Conservation (phyloP, 2,329 filamentous ascomycete genomes). For the Colletotrichum chlorophyti region DNA sequence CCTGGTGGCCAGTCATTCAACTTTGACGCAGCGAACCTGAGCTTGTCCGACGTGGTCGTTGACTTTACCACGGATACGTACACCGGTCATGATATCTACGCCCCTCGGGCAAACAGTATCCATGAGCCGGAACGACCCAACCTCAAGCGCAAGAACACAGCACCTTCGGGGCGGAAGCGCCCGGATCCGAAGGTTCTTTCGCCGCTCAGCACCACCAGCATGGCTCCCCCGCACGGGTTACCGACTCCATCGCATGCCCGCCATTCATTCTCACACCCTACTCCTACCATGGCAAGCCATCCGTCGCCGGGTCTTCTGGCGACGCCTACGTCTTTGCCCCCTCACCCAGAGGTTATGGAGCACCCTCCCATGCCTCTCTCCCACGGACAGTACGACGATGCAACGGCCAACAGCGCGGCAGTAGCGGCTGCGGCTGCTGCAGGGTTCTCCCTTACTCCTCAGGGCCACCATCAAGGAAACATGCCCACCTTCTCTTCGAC, state of each 20-base stretch:
- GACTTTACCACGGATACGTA: constrained; percentile 67
- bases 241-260: constrained; percentile 41
- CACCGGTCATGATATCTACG: constrained; percentile 54
- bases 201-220: constrained; percentile 40
- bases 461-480: constrained; percentile 36
- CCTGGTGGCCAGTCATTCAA: constrained; percentile 64
- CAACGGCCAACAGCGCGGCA: constrained; percentile 40
- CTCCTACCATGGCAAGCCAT: constrained; percentile 42
- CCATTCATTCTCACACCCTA: constrained; percentile 44
- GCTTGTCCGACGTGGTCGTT: constrained; percentile 69
- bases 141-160: constrained; percentile 58
- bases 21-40: constrained; percentile 79
- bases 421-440: constrained; percentile 44
- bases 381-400: constrained; percentile 42
- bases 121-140: constrained; percentile 43
- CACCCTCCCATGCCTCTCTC: constrained; percentile 39
- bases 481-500: constrained; percentile 39
- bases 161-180: constrained; percentile 44
- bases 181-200: constrained; percentile 46
- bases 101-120: constrained; percentile 42
- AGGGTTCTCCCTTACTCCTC: constrained; percentile 41
- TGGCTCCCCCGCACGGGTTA: constrained; percentile 36
- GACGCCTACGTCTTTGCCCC: constrained; percentile 43
- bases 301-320: constrained; percentile 47
- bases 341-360: constrained; percentile 42